These are phyloP conservation scores for Aureobasidium sp. DNA, from an alignment of 2,329 filamentous ascomycete species.

Conservation along the genomic window DNA sequence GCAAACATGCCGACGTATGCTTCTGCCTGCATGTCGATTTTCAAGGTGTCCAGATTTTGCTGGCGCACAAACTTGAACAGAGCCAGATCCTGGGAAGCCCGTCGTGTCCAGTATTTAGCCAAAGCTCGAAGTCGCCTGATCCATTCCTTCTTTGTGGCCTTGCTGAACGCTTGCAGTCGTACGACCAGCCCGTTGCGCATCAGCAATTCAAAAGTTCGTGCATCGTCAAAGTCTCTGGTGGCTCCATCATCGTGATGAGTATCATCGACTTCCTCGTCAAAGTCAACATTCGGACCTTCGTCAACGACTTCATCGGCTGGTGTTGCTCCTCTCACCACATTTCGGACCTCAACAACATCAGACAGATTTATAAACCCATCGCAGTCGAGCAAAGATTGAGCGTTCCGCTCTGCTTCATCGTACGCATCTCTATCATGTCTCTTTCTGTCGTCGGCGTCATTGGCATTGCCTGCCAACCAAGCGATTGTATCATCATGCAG, in stretches of 20 bases:
- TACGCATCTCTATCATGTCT: conserved; percentile 52
- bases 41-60: conserved; percentile 52
- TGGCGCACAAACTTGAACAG: conserved; percentile 51
- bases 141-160: conserved; percentile 54
- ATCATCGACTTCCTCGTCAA: conserved; percentile 41
- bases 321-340: conserved; percentile 44
- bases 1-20: conserved; percentile 60
- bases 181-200: conserved; percentile 56
- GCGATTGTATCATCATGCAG: conserved; percentile 44
- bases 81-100: conserved; percentile 48
- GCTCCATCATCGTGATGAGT: conserved; percentile 46
- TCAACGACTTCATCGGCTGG: conserved; percentile 48
- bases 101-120: conserved; percentile 55
- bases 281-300: conserved; percentile 49
- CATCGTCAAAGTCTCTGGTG: conserved; percentile 47
- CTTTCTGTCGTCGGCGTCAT: conserved; percentile 39
- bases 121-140: conserved; percentile 50
- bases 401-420: conserved; percentile 51
- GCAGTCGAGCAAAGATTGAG: conserved; percentile 50
- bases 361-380: conserved; percentile 59
- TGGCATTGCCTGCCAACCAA: conserved; percentile 45
- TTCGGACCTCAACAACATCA: conserved; percentile 50
- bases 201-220: conserved; percentile 54
- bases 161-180: conserved; percentile 50
- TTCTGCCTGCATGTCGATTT: conserved; percentile 60